Conservation (phyloP, 176 grass and related monocot species). For the Tillandsia fasciculata region DNA sequence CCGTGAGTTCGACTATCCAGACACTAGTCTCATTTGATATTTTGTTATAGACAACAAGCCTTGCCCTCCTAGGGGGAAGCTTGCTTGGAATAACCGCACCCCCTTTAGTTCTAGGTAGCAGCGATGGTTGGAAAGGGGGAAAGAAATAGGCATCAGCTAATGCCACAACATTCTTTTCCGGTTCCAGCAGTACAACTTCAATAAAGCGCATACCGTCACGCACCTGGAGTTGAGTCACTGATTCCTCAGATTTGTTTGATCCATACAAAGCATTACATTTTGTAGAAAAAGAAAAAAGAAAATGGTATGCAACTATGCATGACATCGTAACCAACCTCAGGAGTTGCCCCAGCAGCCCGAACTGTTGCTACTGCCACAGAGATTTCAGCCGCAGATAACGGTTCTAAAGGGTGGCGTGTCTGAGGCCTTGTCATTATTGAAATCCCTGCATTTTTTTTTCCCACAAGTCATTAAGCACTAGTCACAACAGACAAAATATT, state of each 20-base stretch:
- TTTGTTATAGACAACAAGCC: constrained; percentile 85
- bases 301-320: background rate
- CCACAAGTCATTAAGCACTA: constrained; percentile 1
- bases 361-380: constrained; percentile 96
- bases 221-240: constrained; percentile 39
- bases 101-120: constrained; percentile 87
- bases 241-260: background rate
- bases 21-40: constrained; percentile 93
- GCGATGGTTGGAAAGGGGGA: constrained; percentile 94
- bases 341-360: constrained; percentile 86
- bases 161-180: constrained; percentile 91
- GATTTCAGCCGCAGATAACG: constrained; percentile 98
- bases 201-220: constrained; percentile 98
- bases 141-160: constrained; percentile 99
- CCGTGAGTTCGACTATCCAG: constrained; percentile 92
- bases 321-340: constrained; percentile 46
- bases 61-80: constrained; percentile 79
- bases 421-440: constrained; percentile 93
- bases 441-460: constrained; percentile 61
- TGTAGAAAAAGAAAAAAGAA: background rate
- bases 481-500: background rate
- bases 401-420: constrained; percentile 89
- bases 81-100: constrained; percentile 82
- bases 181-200: constrained; percentile 91
- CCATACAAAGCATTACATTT: background rate